A percentile compares a stretch with the other conserved stretches of the same genome.
Evolutionary conservation across 1,139 yeast species (phyloP).

Genomic region (Sugiyamaella japonica): DNA sequence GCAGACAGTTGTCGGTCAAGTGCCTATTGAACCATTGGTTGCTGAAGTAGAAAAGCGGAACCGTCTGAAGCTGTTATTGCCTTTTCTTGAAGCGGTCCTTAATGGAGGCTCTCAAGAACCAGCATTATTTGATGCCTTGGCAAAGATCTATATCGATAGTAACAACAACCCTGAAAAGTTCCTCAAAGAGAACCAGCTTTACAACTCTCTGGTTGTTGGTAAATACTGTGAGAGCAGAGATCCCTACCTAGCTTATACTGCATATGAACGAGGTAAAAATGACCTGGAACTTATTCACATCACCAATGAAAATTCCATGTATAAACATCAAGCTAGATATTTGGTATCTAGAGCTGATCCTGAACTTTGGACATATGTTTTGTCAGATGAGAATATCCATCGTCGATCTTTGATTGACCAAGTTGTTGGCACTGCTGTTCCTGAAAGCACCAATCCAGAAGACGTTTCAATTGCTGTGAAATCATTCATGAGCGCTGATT

Average conservation of each 20-base stretch:
- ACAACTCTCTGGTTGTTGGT: constrained; percentile 93
- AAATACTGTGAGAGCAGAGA: constrained; percentile 99
- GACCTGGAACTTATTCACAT: constrained; percentile 86
- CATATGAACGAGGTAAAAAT: constrained; percentile 92
- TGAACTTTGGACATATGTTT: constrained; percentile 77
- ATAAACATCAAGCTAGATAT: constrained; percentile 97
- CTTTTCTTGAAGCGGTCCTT: constrained; percentile 87
- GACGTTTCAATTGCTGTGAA: constrained; percentile 94
- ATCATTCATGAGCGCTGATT: constrained; percentile 94
- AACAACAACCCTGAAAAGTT: constrained; percentile 97
- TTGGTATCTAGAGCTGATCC: constrained; percentile 82
- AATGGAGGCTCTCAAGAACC: constrained; percentile 87
- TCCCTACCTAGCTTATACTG: constrained; percentile 95
- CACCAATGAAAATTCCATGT: constrained; percentile 97
- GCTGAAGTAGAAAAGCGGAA: constrained; percentile 95
- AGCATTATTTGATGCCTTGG: constrained; percentile 91
- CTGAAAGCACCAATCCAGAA: constrained; percentile 93
- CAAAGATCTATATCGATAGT: constrained; percentile 95
- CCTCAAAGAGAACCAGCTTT: constrained; percentile 82
- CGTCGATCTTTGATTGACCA: constrained; percentile 91
- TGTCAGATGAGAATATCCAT: constrained; percentile 73
- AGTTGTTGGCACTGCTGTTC: constrained; percentile 94
- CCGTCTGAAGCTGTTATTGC: constrained; percentile 84
- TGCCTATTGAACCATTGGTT: constrained; percentile 86
- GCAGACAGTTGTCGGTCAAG: constrained; percentile 88